Evolutionary conservation across 176 grass and related monocot genomes (phyloP).

Genomic region (Oryza brachyantha): DNA sequence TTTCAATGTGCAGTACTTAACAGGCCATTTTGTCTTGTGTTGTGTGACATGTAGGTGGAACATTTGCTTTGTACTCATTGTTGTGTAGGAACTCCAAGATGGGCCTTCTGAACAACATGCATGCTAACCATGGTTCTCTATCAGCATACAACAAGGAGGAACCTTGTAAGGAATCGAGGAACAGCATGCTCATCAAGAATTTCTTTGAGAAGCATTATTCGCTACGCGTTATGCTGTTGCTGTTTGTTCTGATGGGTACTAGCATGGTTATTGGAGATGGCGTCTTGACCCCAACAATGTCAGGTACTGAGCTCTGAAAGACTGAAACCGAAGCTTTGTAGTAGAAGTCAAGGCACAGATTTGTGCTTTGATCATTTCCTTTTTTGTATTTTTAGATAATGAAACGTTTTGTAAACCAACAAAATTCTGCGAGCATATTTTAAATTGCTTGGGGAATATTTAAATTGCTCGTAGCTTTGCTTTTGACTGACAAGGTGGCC

Average conservation of each 20-base stretch:
- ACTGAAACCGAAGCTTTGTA: not conserved
- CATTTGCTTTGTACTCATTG: conserved; percentile 85
- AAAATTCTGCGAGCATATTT: not conserved
- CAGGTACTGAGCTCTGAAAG: conserved; percentile 44
- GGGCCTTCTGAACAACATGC: conserved; percentile 57
- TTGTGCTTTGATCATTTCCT: not conserved
- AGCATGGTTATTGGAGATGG: conserved; percentile 94
- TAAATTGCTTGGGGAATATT: not conserved
- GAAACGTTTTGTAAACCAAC: not conserved
- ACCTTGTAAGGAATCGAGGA: conserved; percentile 42
- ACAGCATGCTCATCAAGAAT: conserved; percentile 48
- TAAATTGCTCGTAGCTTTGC: not conserved
- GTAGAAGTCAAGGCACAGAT: not conserved
- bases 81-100: conserved; percentile 77
- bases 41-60: conserved; percentile 55
- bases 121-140: conserved; percentile 33
- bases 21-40: not conserved
- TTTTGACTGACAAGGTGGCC: conserved; percentile 31
- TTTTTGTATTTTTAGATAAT: not conserved
- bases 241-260: conserved; percentile 82
- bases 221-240: conserved; percentile 50
- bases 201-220: conserved; percentile 69
- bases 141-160: conserved; percentile 35
- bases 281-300: conserved; percentile 81
- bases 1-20: not conserved